These are phyloP conservation scores for Tulasnella sp. DNA, from an alignment of 768 basidiomycete species.

Conservation along the genomic window DNA sequence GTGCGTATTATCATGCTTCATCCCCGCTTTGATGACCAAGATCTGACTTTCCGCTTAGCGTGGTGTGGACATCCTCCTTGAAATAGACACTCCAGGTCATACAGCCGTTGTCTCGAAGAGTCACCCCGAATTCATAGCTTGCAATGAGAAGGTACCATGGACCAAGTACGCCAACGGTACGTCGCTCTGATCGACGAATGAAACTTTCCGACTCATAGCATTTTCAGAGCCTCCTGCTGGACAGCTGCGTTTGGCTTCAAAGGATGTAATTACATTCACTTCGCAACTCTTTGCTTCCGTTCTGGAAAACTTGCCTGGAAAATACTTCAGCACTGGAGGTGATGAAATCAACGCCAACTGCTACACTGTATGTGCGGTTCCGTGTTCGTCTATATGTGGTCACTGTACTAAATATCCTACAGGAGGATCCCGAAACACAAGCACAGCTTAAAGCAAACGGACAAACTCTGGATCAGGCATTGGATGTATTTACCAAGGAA, in stretches of 20 bases:
- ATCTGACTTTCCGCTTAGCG: slow-evolving; percentile 30
- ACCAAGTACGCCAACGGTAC: slow-evolving; percentile 40
- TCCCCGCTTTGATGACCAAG: not conserved
- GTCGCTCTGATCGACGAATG: not conserved
- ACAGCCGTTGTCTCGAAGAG: slow-evolving; percentile 49
- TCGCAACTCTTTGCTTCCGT: slow-evolving; percentile 39
- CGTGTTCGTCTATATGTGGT: not conserved
- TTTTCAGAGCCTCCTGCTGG: slow-evolving; percentile 58
- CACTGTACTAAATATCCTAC: not conserved
- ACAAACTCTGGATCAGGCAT: slow-evolving; percentile 47
- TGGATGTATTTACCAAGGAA: slow-evolving; percentile 46
- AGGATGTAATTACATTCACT: slow-evolving; percentile 48
- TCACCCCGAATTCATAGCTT: slow-evolving; percentile 66
- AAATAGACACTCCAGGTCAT: slow-evolving; percentile 79
- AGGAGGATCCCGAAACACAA: slow-evolving; percentile 46
- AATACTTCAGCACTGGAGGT: slow-evolving; percentile 67
- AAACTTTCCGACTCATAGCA: not conserved
- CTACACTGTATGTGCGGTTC: slow-evolving; percentile 29
- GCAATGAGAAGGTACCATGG: slow-evolving; percentile 31
- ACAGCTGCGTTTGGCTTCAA: slow-evolving; percentile 59
- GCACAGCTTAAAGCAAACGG: slow-evolving; percentile 37
- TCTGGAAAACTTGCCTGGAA: slow-evolving; percentile 35
- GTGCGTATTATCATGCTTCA: slow-evolving; percentile 31
- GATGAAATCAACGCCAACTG: slow-evolving; percentile 55
- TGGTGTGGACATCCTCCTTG: slow-evolving; percentile 64